Evolutionary conservation across 352 stramenopile species (phyloP), one percentile per base, ranked within the genome.

Genomic region (Phytophthora tubulina): DNA sequence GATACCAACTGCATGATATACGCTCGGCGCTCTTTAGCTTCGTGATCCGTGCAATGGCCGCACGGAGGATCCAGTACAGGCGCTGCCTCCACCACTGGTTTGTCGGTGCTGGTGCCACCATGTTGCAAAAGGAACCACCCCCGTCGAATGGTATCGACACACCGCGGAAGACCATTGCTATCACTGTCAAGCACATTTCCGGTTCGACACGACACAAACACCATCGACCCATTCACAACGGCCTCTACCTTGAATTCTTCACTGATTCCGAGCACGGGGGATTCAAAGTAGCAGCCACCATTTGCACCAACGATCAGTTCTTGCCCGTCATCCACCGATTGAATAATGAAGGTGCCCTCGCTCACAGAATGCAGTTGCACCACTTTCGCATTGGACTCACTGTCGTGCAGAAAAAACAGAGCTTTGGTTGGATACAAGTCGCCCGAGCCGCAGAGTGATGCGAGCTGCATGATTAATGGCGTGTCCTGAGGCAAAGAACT

Each of bases 231-330:
- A 31, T 76, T 70, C 45, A 51, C 50, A 21, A 64, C 27, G 13
- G 27, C 3, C 5, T 73, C 50, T 57, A 70, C 63, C 6, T 67
- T 62, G 38, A 76, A 76, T 36, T 76, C 17, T 56, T 76, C 70
- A 42, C 36, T 49, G 9, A 76, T 66, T 13, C 64, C 63, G 14
- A 76, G 64, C 53, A 70, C 1, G 4, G 58, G 32, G 2, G 70
- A 76, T 44, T 76, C 70, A 27, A 76, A 76, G 52, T 38, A 73
- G 27, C 57, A 76, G 6, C 42, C 63, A 7, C 70, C 70, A 45
- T 62, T 76, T 30, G 63, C 52, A 21, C 50, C 63, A 59, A 76
- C 63, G 9, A 76, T 66, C 31, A 76, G 33, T 48, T 76, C 70
- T 35, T 65, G 42, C 0, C 21, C 50, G 2, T 70, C 70, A 27